Evolutionary conservation across 2,329 filamentous ascomycete species (phyloP).

Genomic region (Ustilaginoidea virens): DNA sequence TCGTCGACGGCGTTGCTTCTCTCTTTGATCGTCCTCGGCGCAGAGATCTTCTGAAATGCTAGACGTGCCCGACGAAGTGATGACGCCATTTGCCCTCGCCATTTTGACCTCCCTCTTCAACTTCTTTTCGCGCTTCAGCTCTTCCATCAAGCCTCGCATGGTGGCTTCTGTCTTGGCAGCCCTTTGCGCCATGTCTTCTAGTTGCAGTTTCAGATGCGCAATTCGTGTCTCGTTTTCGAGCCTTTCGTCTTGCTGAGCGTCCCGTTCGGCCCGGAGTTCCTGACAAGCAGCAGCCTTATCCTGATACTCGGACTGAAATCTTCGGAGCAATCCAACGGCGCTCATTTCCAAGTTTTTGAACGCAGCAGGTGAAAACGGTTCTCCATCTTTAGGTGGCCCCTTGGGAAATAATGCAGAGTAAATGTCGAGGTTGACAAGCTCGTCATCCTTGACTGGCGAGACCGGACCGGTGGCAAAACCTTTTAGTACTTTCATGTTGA

Average conservation of each 20-base stretch:
- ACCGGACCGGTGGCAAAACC: constrained; percentile 9
- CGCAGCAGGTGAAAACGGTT: constrained; percentile 40
- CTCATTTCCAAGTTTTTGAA: constrained; percentile 47
- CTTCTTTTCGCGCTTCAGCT: constrained; percentile 35
- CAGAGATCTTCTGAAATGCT: constrained; percentile 36
- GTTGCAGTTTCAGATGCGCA: constrained; percentile 39
- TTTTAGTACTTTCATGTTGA: constrained; percentile 27
- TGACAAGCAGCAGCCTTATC: constrained; percentile 31
- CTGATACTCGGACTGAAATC: constrained; percentile 44
- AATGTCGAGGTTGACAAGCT: constrained; percentile 40
- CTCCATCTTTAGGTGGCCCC: constrained; percentile 23
- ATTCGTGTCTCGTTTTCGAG: constrained; percentile 38
- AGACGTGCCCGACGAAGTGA: constrained; percentile 21
- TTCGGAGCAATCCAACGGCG: constrained; percentile 36
- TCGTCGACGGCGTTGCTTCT: constrained; percentile 27
- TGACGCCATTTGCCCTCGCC: constrained; percentile 12
- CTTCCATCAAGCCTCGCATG: constrained; percentile 33
- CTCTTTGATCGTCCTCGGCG: constrained; percentile 32
- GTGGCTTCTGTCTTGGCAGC: constrained; percentile 36
- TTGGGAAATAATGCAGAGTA: constrained; percentile 36
- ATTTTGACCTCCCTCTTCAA: constrained; percentile 25
- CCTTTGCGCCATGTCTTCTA: constrained; percentile 41
- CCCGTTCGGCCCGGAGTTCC: constrained; percentile 37
- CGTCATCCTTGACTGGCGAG: constrained; percentile 26
- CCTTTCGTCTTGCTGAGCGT: constrained; percentile 36